Base-by-base conservation (phyloP, 768 basidiomycete genomes). In the Lactarius sanguifluus region DNA sequence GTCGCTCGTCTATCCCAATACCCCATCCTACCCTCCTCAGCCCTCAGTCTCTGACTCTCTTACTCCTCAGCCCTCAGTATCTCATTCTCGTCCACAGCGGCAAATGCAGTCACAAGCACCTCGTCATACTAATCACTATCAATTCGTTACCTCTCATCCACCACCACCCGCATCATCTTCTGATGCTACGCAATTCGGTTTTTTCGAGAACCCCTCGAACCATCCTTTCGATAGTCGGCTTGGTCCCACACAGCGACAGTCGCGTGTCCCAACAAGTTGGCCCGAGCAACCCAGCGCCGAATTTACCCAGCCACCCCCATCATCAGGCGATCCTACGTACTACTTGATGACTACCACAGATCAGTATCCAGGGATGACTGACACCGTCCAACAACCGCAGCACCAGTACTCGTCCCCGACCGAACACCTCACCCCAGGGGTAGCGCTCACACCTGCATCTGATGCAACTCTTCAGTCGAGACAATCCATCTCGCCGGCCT, bases 101-200 rank as follows among this genome's bases (percentile, higher is more conserved):
- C 66, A 43, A 5, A 20, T 41, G 0, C 66, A 64, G 25, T 13
- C 54, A 13, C 52, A 32, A 23, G 56, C 38, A 1, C 36, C 34
- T 1, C 69, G 38, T 32, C 62, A 68, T 23, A 43, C 9, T 3
- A 57, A 69, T 57, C 62, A 55, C 9, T 69, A 69, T 36, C 69
- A 69, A 6, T 69, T 69, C 6, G 69, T 69, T 23, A 20, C 54
- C 8, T 32, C 54, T 34, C 66, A 64, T 25, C 59, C 28, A 15
- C 34, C 40, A 5, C 16, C 40, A 16, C 63, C 52, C 1, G 15
- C 32, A 52, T 57, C 41, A 16, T 13, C 62, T 6, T 10, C 56
- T 15, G 61, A 62, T 62, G 40, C 59, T 12, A 10, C 57, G 1
- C 38, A n/a, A 23, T 58, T 36, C 34, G 15, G 7, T 7, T 61